These are phyloP conservation scores for Kalanchoe fedtschenkoi DNA, from an alignment of 164 flowering plant species.

Conservation along the genomic window DNA sequence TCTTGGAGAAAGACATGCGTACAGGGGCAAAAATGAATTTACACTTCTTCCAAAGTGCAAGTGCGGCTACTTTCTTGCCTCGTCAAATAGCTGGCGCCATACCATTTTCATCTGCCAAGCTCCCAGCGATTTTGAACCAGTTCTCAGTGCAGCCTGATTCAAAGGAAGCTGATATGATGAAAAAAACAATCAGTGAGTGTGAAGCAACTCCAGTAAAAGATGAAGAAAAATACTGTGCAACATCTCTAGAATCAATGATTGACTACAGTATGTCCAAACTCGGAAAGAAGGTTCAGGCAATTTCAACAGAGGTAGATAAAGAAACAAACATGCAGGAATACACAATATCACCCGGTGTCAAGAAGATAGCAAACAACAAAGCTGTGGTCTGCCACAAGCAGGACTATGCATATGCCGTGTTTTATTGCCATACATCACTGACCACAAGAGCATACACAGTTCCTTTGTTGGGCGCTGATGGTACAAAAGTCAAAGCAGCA, in stretches of 20 bases:
- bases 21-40: conserved; percentile 20
- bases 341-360: conserved; percentile 13
- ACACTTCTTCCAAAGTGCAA: conserved; percentile 16
- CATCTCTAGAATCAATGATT: conserved; percentile 41
- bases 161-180: conserved; percentile 41
- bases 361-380: conserved; percentile 14
- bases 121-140: conserved; percentile 23
- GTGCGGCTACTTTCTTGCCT: conserved; percentile 22
- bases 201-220: conserved; percentile 26
- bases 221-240: conserved; percentile 30
- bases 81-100: conserved; percentile 32
- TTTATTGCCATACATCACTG: conserved; percentile 19
- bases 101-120: conserved; percentile 33
- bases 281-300: conserved; percentile 18
- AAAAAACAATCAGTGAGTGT: conserved; percentile 33
- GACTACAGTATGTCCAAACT: conserved; percentile 33
- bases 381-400: conserved; percentile 14
- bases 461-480: not conserved
- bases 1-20: conserved; percentile 30
- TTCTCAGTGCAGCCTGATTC: conserved; percentile 30
- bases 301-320: conserved; percentile 26
- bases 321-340: conserved; percentile 18
- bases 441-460: conserved; percentile 2
- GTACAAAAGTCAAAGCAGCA: not conserved
- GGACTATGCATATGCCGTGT: conserved; percentile 29